phyloP scores from a whole-genome alignment of 371 early-diverging fungal genomes.

The Zychaea mexicana region DNA sequence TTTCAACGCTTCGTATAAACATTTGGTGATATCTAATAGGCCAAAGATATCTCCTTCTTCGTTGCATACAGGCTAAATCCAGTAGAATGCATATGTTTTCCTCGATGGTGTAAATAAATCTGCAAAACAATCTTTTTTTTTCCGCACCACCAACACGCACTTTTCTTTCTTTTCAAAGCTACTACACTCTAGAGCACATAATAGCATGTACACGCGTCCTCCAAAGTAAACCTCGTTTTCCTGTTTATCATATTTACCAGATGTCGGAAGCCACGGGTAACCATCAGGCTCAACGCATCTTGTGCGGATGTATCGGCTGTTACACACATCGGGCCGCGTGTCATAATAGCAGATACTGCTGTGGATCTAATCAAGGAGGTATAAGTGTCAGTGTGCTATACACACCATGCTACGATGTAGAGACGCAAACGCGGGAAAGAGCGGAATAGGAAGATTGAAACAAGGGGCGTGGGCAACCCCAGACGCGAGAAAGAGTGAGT shows the following conservation, averaged over 20 bases:
- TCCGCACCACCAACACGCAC: no score
- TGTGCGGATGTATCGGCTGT: conserved; percentile 82
- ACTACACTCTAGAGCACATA: no score
- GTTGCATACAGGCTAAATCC: conserved; percentile 83
- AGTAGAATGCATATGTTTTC: background rate
- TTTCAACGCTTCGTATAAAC: conserved; percentile 92
- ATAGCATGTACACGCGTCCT: no score
- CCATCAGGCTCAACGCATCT: conserved; percentile 95
- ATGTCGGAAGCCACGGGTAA: conserved; percentile 92
- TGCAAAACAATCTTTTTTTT: background rate
- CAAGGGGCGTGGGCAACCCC: no score
- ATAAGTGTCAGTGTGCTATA: no score
- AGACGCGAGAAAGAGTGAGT: background rate
- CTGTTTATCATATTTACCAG: conserved; percentile 71
- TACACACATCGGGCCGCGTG: conserved; percentile 87
- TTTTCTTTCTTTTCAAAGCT: no score
- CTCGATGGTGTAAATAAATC: background rate
- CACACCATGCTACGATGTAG: no score
- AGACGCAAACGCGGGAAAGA: no score
- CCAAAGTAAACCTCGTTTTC: no score
- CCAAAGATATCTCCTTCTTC: conserved; percentile 94
- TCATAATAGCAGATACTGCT: conserved; percentile 88
- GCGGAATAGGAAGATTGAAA: no score
- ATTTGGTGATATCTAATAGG: conserved; percentile 93
- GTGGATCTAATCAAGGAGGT: conserved; percentile 50